Conservation (phyloP, 2,329 filamentous ascomycete genomes). For the Neurospora crassa region DNA sequence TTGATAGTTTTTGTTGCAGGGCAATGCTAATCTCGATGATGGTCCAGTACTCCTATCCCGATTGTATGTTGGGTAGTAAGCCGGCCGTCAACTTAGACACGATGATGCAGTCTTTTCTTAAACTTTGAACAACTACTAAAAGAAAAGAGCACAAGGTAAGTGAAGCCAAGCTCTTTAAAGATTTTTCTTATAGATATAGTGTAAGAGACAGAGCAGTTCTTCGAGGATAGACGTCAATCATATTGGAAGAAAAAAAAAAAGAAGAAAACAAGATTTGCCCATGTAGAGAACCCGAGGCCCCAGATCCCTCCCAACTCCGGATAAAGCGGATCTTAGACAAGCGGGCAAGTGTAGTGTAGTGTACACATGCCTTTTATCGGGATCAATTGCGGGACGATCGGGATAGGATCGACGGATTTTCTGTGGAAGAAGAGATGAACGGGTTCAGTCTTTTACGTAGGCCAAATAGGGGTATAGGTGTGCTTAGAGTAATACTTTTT, state of each 20-base stretch:
- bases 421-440: background rate
- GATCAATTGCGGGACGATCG: background rate
- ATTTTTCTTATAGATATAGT: background rate
- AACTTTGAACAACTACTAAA: background rate
- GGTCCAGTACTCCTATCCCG: background rate
- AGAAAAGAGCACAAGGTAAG: background rate
- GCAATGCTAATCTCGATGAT: background rate
- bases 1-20: background rate
- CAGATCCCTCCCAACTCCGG: background rate
- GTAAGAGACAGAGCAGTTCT: background rate
- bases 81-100: background rate
- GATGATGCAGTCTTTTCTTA: no score
- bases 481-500: background rate
- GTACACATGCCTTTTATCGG: background rate
- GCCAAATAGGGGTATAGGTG: no score
- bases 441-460: background rate
- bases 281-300: background rate
- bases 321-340: background rate
- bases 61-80: background rate
- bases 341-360: background rate
- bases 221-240: background rate
- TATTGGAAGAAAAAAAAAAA: background rate
- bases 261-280: background rate
- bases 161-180: background rate
- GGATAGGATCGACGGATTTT: background rate